Evolutionary conservation across 441 rosid genomes (phyloP).

Genomic region (Bocquillonia castaneifolia): DNA sequence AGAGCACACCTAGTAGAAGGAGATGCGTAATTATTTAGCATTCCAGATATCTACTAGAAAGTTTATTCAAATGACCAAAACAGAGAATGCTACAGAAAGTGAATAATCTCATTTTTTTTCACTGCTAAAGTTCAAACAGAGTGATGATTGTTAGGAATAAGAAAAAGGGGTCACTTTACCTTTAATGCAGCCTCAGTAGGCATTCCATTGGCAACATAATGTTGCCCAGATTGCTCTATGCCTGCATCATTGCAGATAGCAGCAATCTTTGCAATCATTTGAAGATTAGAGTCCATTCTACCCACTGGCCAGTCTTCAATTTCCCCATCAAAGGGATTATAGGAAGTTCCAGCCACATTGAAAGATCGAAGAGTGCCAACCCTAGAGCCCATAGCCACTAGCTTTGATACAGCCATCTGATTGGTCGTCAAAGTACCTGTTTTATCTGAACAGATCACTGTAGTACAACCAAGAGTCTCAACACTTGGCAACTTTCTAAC

Average conservation of each 20-base stretch:
- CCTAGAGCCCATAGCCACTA: slow-evolving; percentile 75
- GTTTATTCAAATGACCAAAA: neutral
- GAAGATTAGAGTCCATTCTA: slow-evolving; percentile 73
- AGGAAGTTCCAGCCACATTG: slow-evolving; percentile 72
- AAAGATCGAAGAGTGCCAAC: slow-evolving; percentile 62
- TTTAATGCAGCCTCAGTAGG: slow-evolving; percentile 94
- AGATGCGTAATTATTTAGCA: neutral
- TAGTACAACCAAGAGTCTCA: slow-evolving; percentile 90
- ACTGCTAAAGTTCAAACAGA: slow-evolving; percentile 2
- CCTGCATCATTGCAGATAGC: slow-evolving; percentile 82
- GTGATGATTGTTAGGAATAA: neutral
- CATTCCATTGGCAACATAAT: slow-evolving; percentile 64
- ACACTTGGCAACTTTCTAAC: slow-evolving; percentile 90
- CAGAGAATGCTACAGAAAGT: neutral
- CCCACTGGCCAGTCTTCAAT: slow-evolving; percentile 70
- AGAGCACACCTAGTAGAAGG: neutral
- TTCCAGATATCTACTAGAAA: neutral
- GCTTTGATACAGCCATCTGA: slow-evolving; percentile 87
- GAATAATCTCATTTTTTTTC: neutral
- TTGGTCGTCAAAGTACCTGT: slow-evolving; percentile 92
- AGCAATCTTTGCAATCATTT: slow-evolving; percentile 80
- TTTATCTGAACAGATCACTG: slow-evolving; percentile 91
- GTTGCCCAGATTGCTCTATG: slow-evolving; percentile 55
- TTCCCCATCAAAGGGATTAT: slow-evolving; percentile 70
- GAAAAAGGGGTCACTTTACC: slow-evolving; percentile 34